Evolutionary conservation across 306 rosid species (phyloP), one percentile per base, ranked within the genome.

Genomic region (Sicyos edulis): DNA sequence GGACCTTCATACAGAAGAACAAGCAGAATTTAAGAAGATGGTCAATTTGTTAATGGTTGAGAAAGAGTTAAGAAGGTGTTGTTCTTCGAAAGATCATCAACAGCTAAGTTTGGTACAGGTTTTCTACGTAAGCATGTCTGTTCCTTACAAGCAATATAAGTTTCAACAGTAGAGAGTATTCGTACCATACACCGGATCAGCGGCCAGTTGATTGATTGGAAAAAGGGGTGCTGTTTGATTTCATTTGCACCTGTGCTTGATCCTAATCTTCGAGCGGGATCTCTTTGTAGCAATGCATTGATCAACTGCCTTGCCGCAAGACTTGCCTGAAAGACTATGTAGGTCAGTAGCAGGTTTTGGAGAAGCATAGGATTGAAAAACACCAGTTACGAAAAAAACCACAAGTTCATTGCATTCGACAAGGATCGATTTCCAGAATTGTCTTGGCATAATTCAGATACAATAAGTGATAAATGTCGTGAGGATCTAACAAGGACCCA

Each of bases 141-240:
- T 34, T 34, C 40, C 40, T 34, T 34, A 34, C 40, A 34, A 4
- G 40, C 40, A 34, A 34, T 34, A 34, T 4, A 4, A 34, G 40
- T 34, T 34, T 34, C 40, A 34, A 42, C 12, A 54, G 53, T 16
- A 17, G 19, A 20, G 20, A 74, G 57, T 2, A n/a, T 26, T 49
- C 64, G 10, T 88, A 91, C 99, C 99, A 78, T 87, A 92, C 88
- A 77, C 70, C 97, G 97, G 79, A 93, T 91, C 75, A 93, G 79
- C 64, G 99, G 99, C 99, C 99, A 93, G 70, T 75, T 88, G 81
- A 93, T 82, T 78, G 89, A 96, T 6, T 88, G 96, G 83, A 93
- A 93, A 73, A 93, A 93, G 6, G 92, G 95, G 75, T 93, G 99
- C 58, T 85, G 84, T 72, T 93, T 91, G 87, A 93, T 89, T 85